Conservation (phyloP, 179 eudicot genomes). For the Gypsophila paniculata region DNA sequence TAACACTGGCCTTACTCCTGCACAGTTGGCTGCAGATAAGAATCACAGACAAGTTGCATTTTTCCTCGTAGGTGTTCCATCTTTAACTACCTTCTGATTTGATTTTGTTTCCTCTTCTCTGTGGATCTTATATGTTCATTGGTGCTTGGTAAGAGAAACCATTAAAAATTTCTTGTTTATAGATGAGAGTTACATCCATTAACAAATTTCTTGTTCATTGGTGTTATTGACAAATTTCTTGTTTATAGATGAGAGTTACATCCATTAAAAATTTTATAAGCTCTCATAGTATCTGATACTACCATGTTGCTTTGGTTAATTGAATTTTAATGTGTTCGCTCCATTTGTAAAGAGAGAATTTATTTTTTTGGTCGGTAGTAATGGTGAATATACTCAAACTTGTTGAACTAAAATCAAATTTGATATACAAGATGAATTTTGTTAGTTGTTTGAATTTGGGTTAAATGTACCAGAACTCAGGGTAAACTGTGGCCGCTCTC, state of each 20-base stretch:
- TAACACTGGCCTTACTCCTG: slow-evolving; percentile 92
- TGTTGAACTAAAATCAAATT: not conserved
- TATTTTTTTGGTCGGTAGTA: not conserved
- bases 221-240: not conserved
- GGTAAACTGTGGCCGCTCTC: not conserved
- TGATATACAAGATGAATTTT: not conserved
- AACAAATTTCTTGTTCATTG: not conserved
- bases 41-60: slow-evolving; percentile 98
- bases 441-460: not conserved
- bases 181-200: not conserved
- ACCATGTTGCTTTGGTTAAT: too few relatives aligned
- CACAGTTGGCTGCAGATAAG: slow-evolving; percentile 94
- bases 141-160: not conserved
- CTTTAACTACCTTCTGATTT: slow-evolving; percentile 20
- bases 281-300: too few relatives aligned
- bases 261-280: not conserved
- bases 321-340: too few relatives aligned
- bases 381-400: not conserved
- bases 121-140: not conserved
- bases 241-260: not conserved
- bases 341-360: too few relatives aligned
- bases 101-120: slow-evolving; percentile 4
- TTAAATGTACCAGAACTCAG: not conserved
- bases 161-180: not conserved
- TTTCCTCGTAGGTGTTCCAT: slow-evolving; percentile 84